Base-by-base conservation (phyloP, 2,329 filamentous ascomycete species). In the Passalora sequoiae region DNA sequence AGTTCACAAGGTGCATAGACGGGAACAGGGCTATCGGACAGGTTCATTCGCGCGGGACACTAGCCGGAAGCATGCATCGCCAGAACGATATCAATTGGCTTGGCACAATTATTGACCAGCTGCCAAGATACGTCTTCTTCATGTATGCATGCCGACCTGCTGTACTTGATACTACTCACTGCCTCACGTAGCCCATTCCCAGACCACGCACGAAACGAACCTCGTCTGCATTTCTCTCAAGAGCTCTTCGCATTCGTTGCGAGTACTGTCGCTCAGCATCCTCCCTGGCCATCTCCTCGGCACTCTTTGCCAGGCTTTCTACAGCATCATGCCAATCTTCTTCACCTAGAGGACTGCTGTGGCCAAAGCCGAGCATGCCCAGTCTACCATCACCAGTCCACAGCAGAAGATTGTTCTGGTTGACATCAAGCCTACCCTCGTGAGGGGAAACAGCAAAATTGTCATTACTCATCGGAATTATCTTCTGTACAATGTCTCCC, bases 361-460 rank as follows among this genome's bases (percentile, higher is more conserved):
- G 51, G 4, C 73, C 68, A 53, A 74, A 73, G 0, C 68, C 66
- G 10, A 94, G 64, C 45, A 92, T 71, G 0, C 88, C 89, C 35
- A 95, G 69, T 51, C 81, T 82, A 46, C 71, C 71, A 29, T 94
- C 88, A 13, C 88, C 89, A 0, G 89, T 95, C 89, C 89, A 95
- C 35, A 95, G 72, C 3, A 94, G 64, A 9, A 96, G 66, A 55
- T 91, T 83, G 57, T 88, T 81, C 28, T 64, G 58, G 37, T 54
- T 66, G 32, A 56, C 40, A 12, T 67, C 64, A 0, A 61, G 48
- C 47, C 41, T 6, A 17, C 29, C 40, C 17, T 4, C 15, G 7
- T 15, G 21, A 16, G 24, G 24, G 36, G 28, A 39, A 17, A 9
- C 24, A n/a, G 22, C 43, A 22, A 49, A 39, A 21, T 44, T 40